A percentile compares a stretch with the other conserved stretches of the same genome.
These are phyloP conservation scores for Macrophomina pseudophaseolina DNA, from an alignment of 2,329 filamentous ascomycete genomes.

Conservation along the genomic window DNA sequence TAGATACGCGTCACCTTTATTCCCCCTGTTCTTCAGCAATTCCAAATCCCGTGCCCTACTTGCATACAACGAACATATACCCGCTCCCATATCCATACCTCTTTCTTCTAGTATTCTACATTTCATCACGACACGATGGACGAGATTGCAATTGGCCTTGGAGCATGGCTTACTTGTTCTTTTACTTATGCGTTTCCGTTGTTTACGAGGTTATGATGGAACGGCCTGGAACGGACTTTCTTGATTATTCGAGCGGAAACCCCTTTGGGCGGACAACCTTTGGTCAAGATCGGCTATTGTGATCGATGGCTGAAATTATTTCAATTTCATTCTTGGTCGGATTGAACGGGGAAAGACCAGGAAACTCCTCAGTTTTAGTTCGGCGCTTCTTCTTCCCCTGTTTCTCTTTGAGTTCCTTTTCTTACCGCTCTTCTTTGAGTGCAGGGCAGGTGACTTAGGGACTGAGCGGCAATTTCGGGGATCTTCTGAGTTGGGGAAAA, in stretches of 20 bases:
- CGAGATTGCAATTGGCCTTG: constrained; percentile 16
- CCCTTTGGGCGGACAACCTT: constrained; percentile 12
- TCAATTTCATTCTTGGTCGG: constrained; percentile 10
- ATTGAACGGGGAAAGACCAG: constrained; percentile 17
- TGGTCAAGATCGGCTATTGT: constrained; percentile 12
- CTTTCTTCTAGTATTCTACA: constrained; percentile 2
- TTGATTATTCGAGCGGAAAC: constrained; percentile 5
- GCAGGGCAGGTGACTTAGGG: background rate
- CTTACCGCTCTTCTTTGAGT: background rate
- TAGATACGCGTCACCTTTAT: constrained; percentile 5
- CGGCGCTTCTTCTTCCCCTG: constrained; percentile 3
- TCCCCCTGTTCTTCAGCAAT: background rate
- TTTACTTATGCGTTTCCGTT: background rate
- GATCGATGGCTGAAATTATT: constrained; percentile 3
- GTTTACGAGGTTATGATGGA: constrained; percentile 15
- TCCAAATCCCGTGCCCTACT: background rate
- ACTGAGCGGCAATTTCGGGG: background rate
- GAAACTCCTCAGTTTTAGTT: constrained; percentile 15
- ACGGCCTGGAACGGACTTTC: constrained; percentile 12
- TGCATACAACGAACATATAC: constrained; percentile 21
- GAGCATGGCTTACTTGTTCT: constrained; percentile 9
- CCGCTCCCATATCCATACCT: constrained; percentile 7
- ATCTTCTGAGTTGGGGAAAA: background rate
- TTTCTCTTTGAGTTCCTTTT: background rate
- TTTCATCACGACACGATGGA: background rate